Evolutionary conservation across 176 grass and related monocot genomes (phyloP), one percentile per base, ranked within the genome.

Genomic region (Zea luxurians): DNA sequence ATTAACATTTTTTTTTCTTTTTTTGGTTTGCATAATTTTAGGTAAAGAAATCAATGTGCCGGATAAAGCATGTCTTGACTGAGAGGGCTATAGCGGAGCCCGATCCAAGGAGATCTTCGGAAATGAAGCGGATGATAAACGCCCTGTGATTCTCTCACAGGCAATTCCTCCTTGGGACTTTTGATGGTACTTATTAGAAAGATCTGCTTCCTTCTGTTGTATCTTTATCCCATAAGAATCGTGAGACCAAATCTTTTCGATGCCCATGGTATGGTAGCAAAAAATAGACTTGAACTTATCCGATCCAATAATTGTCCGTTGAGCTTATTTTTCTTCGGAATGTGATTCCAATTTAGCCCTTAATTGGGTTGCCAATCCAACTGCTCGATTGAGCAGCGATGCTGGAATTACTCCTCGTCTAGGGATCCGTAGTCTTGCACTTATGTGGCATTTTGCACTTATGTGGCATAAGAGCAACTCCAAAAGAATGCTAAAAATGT

Each of bases 121-220:
- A 99, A 53, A 99, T 99, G 90, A 99, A 99, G 80, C 85, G 91
- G 78, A 95, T 95, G 96, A 89, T 99, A 61, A 99, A 92, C 7
- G 53, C 71, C 48, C 71, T 99, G 37, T 94, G 82, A 92, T 73
- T 37, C 10, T 59, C 36, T 18, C 66, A 0, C 11, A 60, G 12
- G n/a, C 17, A 34, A 38, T 21, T 0, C 3, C 2, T 4, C 3
- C 4, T 7, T 80, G 54, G 52, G 81, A 68, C 27, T 27, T 27
- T 27, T 27, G 27, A 27, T 27, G 74, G 40, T 16, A 55, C 1
- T 6, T 80, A 79, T 69, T 69, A 78, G 67, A 41, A 60, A 68
- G 27, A 67, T 75, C 58, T 80, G 43, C 61, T 75, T 74, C 16
- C 10, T 80, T 67, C 20, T 80, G 61, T 68, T 80, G 83, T 80